Evolutionary conservation across 495 filamentous ascomycete genomes (phyloP).

Genomic region (Penicillium bialowiezense): DNA sequence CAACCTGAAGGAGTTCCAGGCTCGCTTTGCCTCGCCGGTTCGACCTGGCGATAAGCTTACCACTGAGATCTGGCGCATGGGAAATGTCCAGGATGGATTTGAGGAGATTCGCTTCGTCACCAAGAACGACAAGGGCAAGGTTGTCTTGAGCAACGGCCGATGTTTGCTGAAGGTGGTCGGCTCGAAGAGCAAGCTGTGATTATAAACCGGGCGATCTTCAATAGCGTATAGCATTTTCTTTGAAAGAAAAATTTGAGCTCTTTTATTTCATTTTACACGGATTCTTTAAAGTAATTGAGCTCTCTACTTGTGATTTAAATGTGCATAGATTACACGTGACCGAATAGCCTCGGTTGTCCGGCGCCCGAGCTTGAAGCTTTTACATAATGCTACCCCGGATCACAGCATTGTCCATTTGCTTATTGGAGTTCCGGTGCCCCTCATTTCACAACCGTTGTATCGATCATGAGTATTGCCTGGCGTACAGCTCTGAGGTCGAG

Average conservation of each 20-base stretch:
- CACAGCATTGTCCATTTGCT: not conserved
- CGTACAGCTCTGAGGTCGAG: not conserved
- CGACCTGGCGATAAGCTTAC: constrained; percentile 60
- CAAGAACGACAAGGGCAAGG: constrained; percentile 66
- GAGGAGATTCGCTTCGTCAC: constrained; percentile 81
- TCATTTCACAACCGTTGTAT: not conserved
- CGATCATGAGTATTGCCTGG: not conserved
- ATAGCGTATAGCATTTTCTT: not conserved
- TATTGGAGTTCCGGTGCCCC: not conserved
- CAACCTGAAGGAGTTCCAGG: constrained; percentile 83
- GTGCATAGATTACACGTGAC: constrained; percentile 2
- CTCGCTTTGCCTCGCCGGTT: constrained; percentile 81
- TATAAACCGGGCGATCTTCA: too few relatives aligned
- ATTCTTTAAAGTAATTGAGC: too few relatives aligned
- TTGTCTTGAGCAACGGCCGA: constrained; percentile 78
- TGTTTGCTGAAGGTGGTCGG: constrained; percentile 66
- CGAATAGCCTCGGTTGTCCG: not conserved
- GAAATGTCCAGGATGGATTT: constrained; percentile 61
- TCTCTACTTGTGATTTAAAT: too few relatives aligned
- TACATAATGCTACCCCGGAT: not conserved
- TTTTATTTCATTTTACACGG: too few relatives aligned
- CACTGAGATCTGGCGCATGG: constrained; percentile 49
- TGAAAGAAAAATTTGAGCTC: not conserved
- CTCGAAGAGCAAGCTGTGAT: constrained; percentile 63
- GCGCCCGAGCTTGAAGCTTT: too few relatives aligned